phyloP scores from a whole-genome alignment of 169 alveolate genomes.

The Pseudocohnilembus persalinus region DNA sequence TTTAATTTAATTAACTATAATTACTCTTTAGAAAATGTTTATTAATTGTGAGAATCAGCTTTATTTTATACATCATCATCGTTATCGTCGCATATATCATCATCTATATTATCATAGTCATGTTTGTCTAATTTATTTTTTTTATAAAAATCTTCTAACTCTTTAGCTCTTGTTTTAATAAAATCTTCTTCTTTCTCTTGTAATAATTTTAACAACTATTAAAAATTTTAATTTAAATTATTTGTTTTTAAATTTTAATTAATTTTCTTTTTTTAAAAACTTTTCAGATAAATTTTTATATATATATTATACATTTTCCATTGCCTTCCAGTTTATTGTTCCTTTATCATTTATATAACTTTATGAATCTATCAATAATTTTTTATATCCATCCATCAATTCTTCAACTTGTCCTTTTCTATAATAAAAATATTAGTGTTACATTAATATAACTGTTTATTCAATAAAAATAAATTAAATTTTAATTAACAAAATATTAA shows the following conservation, averaged over 20 bases:
- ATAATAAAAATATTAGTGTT: too few relatives aligned
- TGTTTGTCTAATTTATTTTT: neutral
- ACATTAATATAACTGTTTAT: too few relatives aligned
- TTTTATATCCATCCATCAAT: slow-evolving; percentile 91
- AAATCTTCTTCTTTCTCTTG: slow-evolving; percentile 9
- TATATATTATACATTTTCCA: neutral
- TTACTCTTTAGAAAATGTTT: neutral
- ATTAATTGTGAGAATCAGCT: neutral
- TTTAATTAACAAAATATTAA: neutral
- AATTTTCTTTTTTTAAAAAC: slow-evolving; percentile 60
- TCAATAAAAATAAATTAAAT: too few relatives aligned
- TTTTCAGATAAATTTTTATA: slow-evolving; percentile 71
- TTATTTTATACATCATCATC: neutral
- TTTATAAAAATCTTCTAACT: neutral
- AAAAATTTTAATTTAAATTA: slow-evolving; percentile 5
- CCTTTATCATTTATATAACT: slow-evolving; percentile 88
- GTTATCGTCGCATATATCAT: slow-evolving; percentile 19
- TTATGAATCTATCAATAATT: slow-evolving; percentile 80
- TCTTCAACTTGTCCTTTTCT: slow-evolving; percentile 94
- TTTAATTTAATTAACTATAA: too few relatives aligned
- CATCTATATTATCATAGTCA: too few relatives aligned
- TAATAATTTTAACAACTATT: slow-evolving; percentile 78
- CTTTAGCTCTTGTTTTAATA: neutral
- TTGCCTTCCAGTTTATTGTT: slow-evolving; percentile 57
- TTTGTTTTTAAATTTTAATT: slow-evolving; percentile 41